A percentile compares a stretch with the other conserved stretches of the same genome.
These are phyloP conservation scores for Paracorniculantispora psalliotae DNA, from an alignment of 2,329 filamentous ascomycete species.

Conservation along the genomic window DNA sequence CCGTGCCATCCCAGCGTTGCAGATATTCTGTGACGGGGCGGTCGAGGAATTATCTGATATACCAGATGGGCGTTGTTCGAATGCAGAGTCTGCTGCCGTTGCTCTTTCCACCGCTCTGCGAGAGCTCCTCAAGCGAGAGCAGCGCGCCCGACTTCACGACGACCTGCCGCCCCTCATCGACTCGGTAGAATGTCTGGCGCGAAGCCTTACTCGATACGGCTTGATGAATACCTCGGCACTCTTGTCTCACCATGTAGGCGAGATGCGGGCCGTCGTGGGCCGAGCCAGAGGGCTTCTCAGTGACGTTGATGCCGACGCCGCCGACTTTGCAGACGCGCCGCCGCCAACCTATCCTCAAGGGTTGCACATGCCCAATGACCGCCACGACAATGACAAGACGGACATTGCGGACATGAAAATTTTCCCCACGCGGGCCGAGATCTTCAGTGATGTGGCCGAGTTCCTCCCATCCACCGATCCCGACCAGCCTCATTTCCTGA, in stretches of 20 bases:
- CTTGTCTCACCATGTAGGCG: not conserved
- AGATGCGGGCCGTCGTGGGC: conserved; percentile 4
- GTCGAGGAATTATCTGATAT: not conserved
- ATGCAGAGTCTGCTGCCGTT: not conserved
- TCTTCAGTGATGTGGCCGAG: not conserved
- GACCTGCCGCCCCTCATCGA: conserved; percentile 6
- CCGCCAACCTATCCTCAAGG: conserved; percentile 1
- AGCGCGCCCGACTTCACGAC: conserved; percentile 4
- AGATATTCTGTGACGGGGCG: not conserved
- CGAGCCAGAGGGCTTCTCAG: conserved; percentile 3
- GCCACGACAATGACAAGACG: conserved; percentile 6
- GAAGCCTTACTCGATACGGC: not conserved
- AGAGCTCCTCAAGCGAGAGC: conserved; percentile 8
- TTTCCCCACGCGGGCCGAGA: conserved; percentile 7
- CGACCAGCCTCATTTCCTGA: conserved; percentile 8
- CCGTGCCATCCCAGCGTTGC: conserved; percentile 1
- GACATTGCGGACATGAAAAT: not conserved
- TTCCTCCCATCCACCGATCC: conserved; percentile 9
- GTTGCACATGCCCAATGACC: not conserved
- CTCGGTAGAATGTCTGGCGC: not conserved
- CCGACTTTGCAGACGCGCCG: not conserved
- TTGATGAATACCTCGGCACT: not conserved
- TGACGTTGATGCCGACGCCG: not conserved
- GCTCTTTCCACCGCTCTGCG: conserved; percentile 7
- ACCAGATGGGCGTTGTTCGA: not conserved